A percentile compares a stretch with the other conserved stretches of the same genome.
These are phyloP conservation scores for Hypericum androsaemum DNA, from an alignment of 345 rosid species.

Conservation along the genomic window DNA sequence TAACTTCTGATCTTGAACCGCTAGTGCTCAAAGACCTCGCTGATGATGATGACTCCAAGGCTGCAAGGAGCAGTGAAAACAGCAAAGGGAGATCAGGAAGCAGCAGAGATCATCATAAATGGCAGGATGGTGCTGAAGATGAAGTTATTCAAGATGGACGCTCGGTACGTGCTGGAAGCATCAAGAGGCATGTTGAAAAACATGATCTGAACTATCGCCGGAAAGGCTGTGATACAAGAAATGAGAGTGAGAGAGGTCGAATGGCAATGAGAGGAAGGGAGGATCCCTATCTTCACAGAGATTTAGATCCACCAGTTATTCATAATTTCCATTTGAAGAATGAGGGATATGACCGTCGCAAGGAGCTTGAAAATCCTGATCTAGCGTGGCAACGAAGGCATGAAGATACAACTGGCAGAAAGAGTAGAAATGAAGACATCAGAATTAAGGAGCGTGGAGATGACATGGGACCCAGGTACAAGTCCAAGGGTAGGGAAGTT, in stretches of 20 bases:
- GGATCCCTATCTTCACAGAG: conserved; percentile 45
- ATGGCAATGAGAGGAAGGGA: conserved; percentile 39
- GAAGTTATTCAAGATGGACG: conserved; percentile 68
- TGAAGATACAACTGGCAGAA: conserved; percentile 47
- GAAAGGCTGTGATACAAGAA: conserved; percentile 52
- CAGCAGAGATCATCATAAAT: conserved; percentile 63
- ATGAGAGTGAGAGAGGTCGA: conserved; percentile 50
- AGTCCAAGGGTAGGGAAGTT: conserved; percentile 52
- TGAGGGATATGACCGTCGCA: conserved; percentile 56
- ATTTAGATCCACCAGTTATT: conserved; percentile 36
- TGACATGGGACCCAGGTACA: conserved; percentile 61
- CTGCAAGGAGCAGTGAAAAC: conserved; percentile 84
- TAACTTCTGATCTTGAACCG: conserved; percentile 33
- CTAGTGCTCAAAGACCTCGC: conserved; percentile 40
- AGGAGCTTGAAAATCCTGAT: conserved; percentile 53
- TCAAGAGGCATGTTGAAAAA: conserved; percentile 43
- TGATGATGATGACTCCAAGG: conserved; percentile 61
- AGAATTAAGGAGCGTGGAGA: conserved; percentile 68
- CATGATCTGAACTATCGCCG: conserved; percentile 41
- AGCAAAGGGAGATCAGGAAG: conserved; percentile 85
- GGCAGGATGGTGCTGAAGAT: conserved; percentile 62
- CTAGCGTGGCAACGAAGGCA: conserved; percentile 55
- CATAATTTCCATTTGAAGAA: conserved; percentile 34
- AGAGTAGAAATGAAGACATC: conserved; percentile 51
- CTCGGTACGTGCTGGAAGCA: conserved; percentile 28